Base-by-base conservation (phyloP, 75 land plant genomes). In the Sequoia sempervirens region DNA sequence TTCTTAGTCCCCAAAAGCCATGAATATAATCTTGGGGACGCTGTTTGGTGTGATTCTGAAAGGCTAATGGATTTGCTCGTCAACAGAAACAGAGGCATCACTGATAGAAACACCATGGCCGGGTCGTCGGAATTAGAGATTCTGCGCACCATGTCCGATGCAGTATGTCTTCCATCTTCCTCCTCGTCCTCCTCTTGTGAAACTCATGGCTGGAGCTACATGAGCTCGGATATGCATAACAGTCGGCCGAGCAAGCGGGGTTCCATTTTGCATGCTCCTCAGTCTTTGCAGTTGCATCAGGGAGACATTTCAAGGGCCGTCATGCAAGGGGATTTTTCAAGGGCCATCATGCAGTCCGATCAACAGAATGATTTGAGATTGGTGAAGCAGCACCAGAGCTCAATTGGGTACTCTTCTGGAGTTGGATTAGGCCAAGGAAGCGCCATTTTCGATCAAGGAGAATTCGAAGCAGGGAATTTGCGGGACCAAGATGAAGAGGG, bases 401-500 rank as follows among this genome's bases (percentile, higher is more conserved):
- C 56, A 14, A 53, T 53, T 53, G 18, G 18, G 18, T 53, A 14
- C 18, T 53, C 56, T 52, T 0, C 15, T 52, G 53, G 53, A 53
- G 2, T 1, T 0, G 56, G 4, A 0, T 18, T 1, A 15, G 23
- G 5, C 20, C 64, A 20, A 58, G 64, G 23, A 3, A 3, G 5
- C 1, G 64, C 23, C 6, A 4, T 53, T 12, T 53, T 53, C 14
- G 2, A 4, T 12, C 15, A 20, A 20, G 20, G 1, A 18, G 4
- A 53, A 53, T 14, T 11, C 15, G 18, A 53, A 15, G 15, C 18
- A 18, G n/a, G 34, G 28, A 68, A 68, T 26, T 7, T 6, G 4
- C 3, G 23, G 14, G 26, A 69, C 12, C 36, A 32, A 70, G 91
- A 90, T 34, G 91, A 89, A 17, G 85, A 84, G 23, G 91, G 89